A percentile compares a stretch with the other conserved stretches of the same genome.
phyloP scores from a whole-genome alignment of 192 early-diverging fungal genomes.

The Bifiguratus adelaidae region DNA sequence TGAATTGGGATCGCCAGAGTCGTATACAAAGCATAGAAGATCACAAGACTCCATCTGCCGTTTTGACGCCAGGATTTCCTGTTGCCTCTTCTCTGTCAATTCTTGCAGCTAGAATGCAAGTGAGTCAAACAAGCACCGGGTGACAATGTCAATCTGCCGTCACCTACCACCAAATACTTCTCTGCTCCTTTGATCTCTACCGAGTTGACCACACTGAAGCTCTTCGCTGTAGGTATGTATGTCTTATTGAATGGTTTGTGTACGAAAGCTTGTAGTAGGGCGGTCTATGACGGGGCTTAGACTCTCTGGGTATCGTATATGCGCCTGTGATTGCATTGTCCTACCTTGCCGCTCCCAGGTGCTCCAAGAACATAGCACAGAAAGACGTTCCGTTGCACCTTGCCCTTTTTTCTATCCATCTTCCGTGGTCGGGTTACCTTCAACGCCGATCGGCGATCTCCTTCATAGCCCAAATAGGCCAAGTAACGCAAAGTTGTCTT shows the following conservation, averaged over 20 bases:
- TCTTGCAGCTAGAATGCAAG: conserved; percentile 70
- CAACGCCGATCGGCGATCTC: conserved; percentile 81
- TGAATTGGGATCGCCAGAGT: conserved; percentile 86
- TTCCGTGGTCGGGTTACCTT: conserved; percentile 65
- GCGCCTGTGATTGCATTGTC: neutral
- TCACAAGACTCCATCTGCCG: conserved; percentile 84
- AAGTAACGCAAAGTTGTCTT: conserved; percentile 85
- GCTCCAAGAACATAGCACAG: conserved; percentile 93
- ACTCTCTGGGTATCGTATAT: neutral
- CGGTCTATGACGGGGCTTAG: conserved; percentile 36
- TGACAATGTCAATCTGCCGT: neutral
- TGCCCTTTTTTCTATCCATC: conserved; percentile 66
- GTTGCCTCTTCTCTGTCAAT: conserved; percentile 74
- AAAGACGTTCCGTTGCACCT: conserved; percentile 84
- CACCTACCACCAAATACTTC: conserved; percentile 83
- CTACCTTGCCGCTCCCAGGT: conserved; percentile 82
- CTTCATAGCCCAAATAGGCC: conserved; percentile 92
- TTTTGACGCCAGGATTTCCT: conserved; percentile 83
- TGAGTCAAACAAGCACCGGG: neutral
- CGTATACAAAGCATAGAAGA: conserved; percentile 90
- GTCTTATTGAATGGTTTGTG: conserved; percentile 69
- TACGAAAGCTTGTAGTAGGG: conserved; percentile 76
- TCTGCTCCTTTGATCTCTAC: conserved; percentile 91
- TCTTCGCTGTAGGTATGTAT: conserved; percentile 65
- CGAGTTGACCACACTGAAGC: conserved; percentile 85